Evolutionary conservation across 208 protist species (phyloP), one percentile per base, ranked within the genome.

Genomic region (Wallacemonas sp.): DNA sequence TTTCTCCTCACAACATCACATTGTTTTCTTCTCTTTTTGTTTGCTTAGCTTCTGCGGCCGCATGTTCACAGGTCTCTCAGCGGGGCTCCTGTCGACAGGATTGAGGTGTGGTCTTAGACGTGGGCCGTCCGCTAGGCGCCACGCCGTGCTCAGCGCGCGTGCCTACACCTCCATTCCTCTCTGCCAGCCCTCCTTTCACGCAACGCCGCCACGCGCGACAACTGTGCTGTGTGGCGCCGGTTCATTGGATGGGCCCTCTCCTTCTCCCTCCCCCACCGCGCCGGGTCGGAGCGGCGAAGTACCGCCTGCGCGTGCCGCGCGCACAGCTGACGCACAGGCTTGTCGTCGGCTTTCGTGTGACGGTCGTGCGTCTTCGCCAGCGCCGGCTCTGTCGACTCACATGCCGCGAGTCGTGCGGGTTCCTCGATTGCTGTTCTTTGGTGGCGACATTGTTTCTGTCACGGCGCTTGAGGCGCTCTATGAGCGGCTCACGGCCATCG

Each of bases 371-470:
- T 17, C 41, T 46, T 3, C 4, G n/a, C 4, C 48, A 55, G 48
- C 22, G 17, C 17, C 2, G n/a, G 17, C 29, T 22, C n/a, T 36
- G 30, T 24, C 34, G 21, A 8, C 22, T 4, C 15, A 32, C 45
- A 36, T 55, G 29, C 60, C 38, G 33, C n/a, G 45, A 39, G 44
- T 73, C 19, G 73, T 82, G 24, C 80, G 77, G 21, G 41, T 88
- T 9, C 83, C 83, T 2, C 83, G 83, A 3, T 32, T 95, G 6
- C 73, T 95, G 27, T 87, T 95, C 70, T 92, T 95, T 71, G 89
- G 89, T 33, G 89, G 89, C 0, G 89, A 93, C 50, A 67, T 81
- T 13, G 89, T 95, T 19, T 92, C 84, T 1, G 67, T 92, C 15
- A 81, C 83, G 0, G 81, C 80, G 0, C 80, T 95, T 2, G 76